phyloP scores from a whole-genome alignment of 768 basidiomycete genomes.

The Strobilomyces confusus region DNA sequence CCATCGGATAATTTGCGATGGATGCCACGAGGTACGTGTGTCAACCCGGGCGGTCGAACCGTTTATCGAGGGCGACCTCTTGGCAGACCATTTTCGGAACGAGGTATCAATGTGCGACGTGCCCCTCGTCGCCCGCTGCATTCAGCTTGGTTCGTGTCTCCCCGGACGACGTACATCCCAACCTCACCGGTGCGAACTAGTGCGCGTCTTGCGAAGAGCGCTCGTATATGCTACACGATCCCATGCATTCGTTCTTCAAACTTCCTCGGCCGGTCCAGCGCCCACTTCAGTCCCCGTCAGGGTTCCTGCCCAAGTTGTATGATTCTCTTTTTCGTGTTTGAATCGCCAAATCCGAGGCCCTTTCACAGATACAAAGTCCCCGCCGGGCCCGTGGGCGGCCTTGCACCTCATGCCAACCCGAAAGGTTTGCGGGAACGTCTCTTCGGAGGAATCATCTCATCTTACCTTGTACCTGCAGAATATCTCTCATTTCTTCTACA shows the following conservation, averaged over 20 bases:
- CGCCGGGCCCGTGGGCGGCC: constrained; percentile 49
- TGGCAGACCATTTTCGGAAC: constrained; percentile 67
- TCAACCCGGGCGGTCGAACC: neutral
- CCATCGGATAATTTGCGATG: constrained; percentile 59
- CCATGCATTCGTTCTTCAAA: constrained; percentile 86
- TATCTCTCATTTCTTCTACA: constrained; percentile 64
- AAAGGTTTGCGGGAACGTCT: constrained; percentile 42
- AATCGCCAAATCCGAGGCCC: constrained; percentile 6
- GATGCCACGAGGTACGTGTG: constrained; percentile 51
- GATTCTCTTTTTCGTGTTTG: constrained; percentile 14
- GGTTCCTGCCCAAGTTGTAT: constrained; percentile 69
- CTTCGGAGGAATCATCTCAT: neutral
- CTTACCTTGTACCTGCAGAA: constrained; percentile 34
- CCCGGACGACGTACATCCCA: too few species aligned
- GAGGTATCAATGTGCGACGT: constrained; percentile 88
- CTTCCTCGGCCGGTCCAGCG: constrained; percentile 74
- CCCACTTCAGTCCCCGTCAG: constrained; percentile 47
- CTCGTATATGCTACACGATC: constrained; percentile 79
- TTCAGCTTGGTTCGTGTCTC: constrained; percentile 62
- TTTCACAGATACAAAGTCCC: constrained; percentile 56
- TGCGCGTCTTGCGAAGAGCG: constrained; percentile 75
- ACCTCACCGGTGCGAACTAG: constrained; percentile 35
- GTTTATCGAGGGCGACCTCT: neutral
- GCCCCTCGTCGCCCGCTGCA: constrained; percentile 65
- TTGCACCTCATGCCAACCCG: constrained; percentile 41